These are phyloP conservation scores for Blastocystis sp. DNA, from an alignment of 352 stramenopile genomes.

Conservation along the genomic window DNA sequence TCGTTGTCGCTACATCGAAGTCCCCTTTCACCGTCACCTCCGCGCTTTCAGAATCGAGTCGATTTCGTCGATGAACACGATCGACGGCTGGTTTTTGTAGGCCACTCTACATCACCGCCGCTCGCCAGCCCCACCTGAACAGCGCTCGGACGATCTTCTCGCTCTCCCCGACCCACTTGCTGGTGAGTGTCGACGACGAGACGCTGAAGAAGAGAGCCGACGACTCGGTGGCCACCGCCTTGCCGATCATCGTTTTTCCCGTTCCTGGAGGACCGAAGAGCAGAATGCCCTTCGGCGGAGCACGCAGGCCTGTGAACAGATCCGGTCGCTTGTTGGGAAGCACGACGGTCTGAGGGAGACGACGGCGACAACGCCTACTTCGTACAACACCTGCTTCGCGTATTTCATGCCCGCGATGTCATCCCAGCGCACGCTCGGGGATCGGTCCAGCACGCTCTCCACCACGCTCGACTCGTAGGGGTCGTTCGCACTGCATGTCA, in stretches of 20 bases:
- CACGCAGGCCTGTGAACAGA: constrained; percentile 82
- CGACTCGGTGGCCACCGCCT: constrained; percentile 60
- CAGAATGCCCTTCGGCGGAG: constrained; percentile 75
- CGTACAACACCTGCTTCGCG: constrained; percentile 79
- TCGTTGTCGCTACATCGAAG: constrained; percentile 65
- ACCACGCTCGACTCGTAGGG: constrained; percentile 37
- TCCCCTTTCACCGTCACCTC: neutral
- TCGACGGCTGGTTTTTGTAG: constrained; percentile 66
- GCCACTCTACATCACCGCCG: constrained; percentile 66
- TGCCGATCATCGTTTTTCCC: constrained; percentile 73
- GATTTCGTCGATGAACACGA: constrained; percentile 82
- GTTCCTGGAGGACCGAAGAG: constrained; percentile 79
- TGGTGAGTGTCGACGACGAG: constrained; percentile 77
- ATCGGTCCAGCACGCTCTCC: constrained; percentile 16
- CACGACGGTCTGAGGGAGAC: constrained; percentile 75
- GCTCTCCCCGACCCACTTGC: constrained; percentile 80
- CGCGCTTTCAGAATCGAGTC: constrained; percentile 71
- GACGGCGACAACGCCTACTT: constrained; percentile 73
- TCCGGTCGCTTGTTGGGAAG: constrained; percentile 87
- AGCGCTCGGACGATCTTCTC: constrained; percentile 79
- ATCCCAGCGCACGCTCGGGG: constrained; percentile 71
- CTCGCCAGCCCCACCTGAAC: constrained; percentile 74
- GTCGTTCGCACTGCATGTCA: neutral
- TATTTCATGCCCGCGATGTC: constrained; percentile 75
- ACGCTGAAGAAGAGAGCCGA: constrained; percentile 68